Base-by-base conservation (phyloP, 106 monocot genomes). In the Triglochin maritima region DNA sequence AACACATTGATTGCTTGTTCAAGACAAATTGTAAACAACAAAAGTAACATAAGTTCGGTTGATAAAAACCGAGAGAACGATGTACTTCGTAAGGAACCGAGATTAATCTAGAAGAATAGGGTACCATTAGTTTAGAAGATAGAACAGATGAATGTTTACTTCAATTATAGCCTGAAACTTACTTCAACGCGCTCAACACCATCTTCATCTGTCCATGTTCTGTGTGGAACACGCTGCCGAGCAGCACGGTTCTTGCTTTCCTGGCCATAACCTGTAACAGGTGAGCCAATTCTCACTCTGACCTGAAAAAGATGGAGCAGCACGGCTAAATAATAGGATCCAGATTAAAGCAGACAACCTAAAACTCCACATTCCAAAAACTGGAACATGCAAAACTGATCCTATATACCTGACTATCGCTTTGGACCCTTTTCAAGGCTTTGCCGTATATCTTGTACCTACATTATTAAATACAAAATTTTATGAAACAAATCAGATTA, bases 361-460 rank as follows among this genome's bases (percentile, higher is more conserved):
- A 14, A 7, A 9, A 44, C 11, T 51, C 11, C 0, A 15, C 47
- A 66, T 41, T 59, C 3, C 14, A 4, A 8, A 42, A 66, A 44
- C 3, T 29, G 53, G 41, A 17, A 59, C 6, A 16, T 4, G 2
- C 47, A 64, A 4, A 42, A 52, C 12, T 0, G 43, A 6, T 46
- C 42, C 45, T 42, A 77, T 74, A 45, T 16, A 91, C 95, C 86
- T 98, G 96, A 75, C 79, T 86, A 64, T 98, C 96, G 62, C 79
- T 81, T 77, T 98, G 96, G 64, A 98, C 80, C 75, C 96, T 88
- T 74, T 78, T 75, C 47, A 98, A 82, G 46, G 96, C 91, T 78
- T 92, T 98, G 4, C 91, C 96, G 71, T 86, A 98, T 65, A 98
- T 86, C 71, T 98, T 98, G 82, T 98, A 98, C 80, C 96, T 98